Evolutionary conservation across 805 yeast species (phyloP).

Genomic region (Suhomyces vadensis): DNA sequence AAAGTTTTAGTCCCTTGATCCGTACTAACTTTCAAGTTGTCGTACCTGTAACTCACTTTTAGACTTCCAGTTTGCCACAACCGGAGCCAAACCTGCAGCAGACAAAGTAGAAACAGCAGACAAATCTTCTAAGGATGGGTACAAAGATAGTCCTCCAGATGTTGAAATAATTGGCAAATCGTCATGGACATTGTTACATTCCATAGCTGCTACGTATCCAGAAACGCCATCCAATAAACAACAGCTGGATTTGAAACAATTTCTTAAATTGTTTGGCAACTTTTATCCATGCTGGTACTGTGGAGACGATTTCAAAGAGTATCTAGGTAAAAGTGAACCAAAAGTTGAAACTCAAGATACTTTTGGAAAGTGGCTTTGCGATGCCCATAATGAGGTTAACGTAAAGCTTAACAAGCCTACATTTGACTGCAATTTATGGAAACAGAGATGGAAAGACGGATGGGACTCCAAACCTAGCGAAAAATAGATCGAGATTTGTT

Average conservation of each 20-base stretch:
- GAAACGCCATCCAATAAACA: conserved; percentile 58
- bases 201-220: conserved; percentile 89
- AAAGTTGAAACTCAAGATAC: conserved; percentile 67
- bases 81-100: conserved; percentile 14
- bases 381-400: conserved; percentile 94
- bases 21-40: conserved; percentile 48
- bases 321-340: conserved; percentile 55
- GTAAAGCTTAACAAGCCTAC: conserved; percentile 77
- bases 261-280: conserved; percentile 68
- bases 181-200: conserved; percentile 90
- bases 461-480: conserved; percentile 57
- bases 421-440: conserved; percentile 90
- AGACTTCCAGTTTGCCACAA: conserved; percentile 70
- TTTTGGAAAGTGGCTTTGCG: conserved; percentile 89
- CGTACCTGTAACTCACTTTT: conserved; percentile 82
- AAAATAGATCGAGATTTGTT: not conserved
- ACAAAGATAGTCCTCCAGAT: conserved; percentile 77
- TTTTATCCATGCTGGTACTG: conserved; percentile 95
- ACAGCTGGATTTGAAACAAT: conserved; percentile 70
- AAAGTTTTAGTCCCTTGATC: not conserved
- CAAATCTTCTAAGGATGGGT: conserved; percentile 8
- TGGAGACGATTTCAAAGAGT: conserved; percentile 76
- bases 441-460: conserved; percentile 91
- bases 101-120: conserved; percentile 6
- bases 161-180: conserved; percentile 77